Evolutionary conservation across 495 filamentous ascomycete genomes (phyloP), one percentile per base, ranked within the genome.

Genomic region (Emericellopsis terricola): DNA sequence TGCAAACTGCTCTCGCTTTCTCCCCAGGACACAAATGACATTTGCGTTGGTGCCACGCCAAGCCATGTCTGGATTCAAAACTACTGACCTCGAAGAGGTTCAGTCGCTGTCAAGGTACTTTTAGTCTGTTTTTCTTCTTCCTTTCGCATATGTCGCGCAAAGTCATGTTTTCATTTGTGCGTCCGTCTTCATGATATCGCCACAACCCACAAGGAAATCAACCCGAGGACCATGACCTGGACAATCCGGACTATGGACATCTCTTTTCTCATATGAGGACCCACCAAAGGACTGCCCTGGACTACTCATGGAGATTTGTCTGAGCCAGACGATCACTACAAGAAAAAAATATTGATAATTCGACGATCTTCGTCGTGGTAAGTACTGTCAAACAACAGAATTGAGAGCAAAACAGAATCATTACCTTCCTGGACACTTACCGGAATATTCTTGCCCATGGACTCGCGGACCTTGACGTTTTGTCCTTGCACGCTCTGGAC

Each of bases 71-170:
- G 52, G 52, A 45, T 64, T 45, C 51, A 62, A 52, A 37, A 53
- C 57, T 43, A 38, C 53, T 48, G 60, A 64, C 45, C 49, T 61
- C 50, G 61, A 65, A 41, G 60, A 65, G 50, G 59, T 64, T 49
- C 59, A 62, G 47, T 60, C 59, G 46, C 61, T 60, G 48, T 57
- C 61, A 48, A 65, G 61, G 61, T 65, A 64, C 28, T 62, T 24
- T 37, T 37, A 29, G 14, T 53, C 49, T 47, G 15, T 43, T 43
- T 16, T 33, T 37, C 14, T 37, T 49, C 49, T 50, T 46, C 15
- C 19, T 17, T 30, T 41, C 9, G 33, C 15, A 2, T 29, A 6
- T 57, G 51, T 55, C 42, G 42, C 34, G 38, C 15, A 8, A 42
- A 41, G 18, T 52, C 40, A 27, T 50, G 44, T 55, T 11, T 45